Evolutionary conservation across 192 early-diverging fungal genomes (phyloP).

Genomic region (Coemansia umbellata): DNA sequence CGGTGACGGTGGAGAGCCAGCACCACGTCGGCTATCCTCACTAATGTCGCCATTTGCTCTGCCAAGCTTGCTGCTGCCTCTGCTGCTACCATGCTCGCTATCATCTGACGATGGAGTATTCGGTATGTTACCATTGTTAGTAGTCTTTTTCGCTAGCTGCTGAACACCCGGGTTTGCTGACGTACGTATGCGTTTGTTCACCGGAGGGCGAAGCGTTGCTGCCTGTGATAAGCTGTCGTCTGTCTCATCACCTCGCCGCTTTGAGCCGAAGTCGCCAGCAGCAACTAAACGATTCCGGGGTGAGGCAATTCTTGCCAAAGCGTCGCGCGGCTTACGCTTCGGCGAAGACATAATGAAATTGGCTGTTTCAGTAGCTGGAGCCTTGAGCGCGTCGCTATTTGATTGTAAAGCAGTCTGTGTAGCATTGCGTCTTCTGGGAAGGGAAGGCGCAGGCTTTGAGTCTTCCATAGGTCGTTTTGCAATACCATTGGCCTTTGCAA

Average conservation of each 20-base stretch:
- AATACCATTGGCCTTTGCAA: not conserved
- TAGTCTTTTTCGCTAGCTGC: not conserved
- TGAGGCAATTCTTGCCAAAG: conserved; percentile 1
- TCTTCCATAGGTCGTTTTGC: no score
- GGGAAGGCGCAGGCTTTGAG: not conserved
- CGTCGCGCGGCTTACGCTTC: conserved; percentile 37
- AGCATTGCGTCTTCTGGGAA: conserved; percentile 10
- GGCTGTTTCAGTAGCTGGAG: not conserved
- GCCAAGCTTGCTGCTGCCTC: not conserved
- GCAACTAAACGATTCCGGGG: not conserved
- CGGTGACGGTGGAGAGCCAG: conserved; percentile 38
- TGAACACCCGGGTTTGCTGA: not conserved
- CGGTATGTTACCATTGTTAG: not conserved
- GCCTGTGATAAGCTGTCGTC: not conserved
- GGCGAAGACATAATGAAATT: conserved; percentile 53
- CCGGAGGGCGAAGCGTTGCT: not conserved
- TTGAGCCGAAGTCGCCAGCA: not conserved
- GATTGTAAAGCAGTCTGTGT: no score
- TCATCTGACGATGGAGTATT: not conserved
- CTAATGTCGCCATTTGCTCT: not conserved
- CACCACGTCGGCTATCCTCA: no score
- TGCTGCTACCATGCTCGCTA: not conserved
- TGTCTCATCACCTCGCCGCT: conserved; percentile 1
- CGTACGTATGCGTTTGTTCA: not conserved
- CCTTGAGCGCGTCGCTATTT: no score